Evolutionary conservation across 768 basidiomycete species (phyloP).

Genomic region (Mycena albidolilacea): DNA sequence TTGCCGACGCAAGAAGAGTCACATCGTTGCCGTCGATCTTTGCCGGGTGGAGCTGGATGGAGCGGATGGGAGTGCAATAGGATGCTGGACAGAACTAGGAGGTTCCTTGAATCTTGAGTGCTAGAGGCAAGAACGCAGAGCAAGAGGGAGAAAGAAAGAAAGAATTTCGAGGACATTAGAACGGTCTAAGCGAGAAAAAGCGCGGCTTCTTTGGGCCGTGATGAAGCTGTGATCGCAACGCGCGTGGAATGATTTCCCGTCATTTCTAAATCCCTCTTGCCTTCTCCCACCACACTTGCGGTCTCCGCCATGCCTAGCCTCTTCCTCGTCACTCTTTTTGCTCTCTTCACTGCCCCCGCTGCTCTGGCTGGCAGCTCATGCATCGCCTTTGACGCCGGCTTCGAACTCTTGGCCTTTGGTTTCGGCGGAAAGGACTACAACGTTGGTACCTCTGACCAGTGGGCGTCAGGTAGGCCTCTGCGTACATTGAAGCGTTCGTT

Average conservation of each 20-base stretch:
- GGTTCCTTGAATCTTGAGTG: too few species aligned
- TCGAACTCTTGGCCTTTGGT: conserved; percentile 91
- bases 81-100: too few species aligned
- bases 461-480: conserved; percentile 68
- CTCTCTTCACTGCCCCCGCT: conserved; percentile 51
- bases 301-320: conserved; percentile 38
- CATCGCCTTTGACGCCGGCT: conserved; percentile 82
- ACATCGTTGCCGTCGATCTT: too few species aligned
- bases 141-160: too few species aligned
- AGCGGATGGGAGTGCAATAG: too few species aligned
- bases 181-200: background rate
- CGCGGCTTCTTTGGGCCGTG: background rate
- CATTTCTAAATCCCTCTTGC: background rate
- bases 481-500: background rate
- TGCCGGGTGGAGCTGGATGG: too few species aligned
- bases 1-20: too few species aligned
- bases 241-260: too few species aligned
- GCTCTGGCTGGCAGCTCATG: conserved; percentile 67
- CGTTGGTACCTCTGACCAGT: conserved; percentile 79
- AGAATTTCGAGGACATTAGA: background rate
- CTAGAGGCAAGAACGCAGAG: too few species aligned
- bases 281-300: conserved; percentile 1
- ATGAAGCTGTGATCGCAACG: background rate
- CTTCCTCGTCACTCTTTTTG: conserved; percentile 70
- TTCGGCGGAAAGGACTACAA: conserved; percentile 89